These are phyloP conservation scores for Neurospora hispaniola DNA, from an alignment of 495 filamentous ascomycete species.

Conservation along the genomic window DNA sequence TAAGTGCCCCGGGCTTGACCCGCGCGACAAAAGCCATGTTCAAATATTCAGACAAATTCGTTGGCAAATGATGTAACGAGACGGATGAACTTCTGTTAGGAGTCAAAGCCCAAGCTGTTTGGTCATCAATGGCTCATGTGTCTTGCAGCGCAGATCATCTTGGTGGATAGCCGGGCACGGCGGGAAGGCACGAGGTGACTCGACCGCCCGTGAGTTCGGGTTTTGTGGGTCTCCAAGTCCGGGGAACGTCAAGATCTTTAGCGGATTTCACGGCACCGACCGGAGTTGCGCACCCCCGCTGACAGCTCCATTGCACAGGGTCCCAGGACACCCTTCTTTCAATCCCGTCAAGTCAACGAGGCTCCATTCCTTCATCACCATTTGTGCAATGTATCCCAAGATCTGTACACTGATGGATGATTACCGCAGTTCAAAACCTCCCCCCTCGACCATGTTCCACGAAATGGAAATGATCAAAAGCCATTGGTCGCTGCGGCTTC, in stretches of 20 bases:
- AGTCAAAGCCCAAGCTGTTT: not conserved
- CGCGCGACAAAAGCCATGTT: slow-evolving; percentile 3
- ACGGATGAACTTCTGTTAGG: not conserved
- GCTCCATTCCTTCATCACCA: not conserved
- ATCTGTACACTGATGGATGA: not conserved
- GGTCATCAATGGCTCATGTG: not conserved
- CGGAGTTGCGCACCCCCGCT: not conserved
- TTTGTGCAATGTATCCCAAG: not conserved
- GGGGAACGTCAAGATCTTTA: not conserved
- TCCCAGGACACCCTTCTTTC: not conserved
- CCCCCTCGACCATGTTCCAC: not conserved
- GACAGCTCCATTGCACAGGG: not conserved
- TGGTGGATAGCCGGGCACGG: not conserved
- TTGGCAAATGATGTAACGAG: not conserved
- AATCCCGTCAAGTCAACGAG: not conserved
- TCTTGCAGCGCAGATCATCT: not conserved
- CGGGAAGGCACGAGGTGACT: not conserved
- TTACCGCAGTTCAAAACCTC: not conserved
- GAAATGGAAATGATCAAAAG: not conserved
- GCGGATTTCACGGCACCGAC: not conserved
- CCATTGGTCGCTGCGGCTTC: not conserved
- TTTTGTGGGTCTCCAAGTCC: not conserved
- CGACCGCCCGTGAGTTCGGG: not conserved
- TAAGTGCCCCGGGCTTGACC: not conserved
- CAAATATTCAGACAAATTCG: not conserved